These are phyloP conservation scores for Tulasnella sp. DNA, from an alignment of 768 basidiomycete species.

Conservation along the genomic window DNA sequence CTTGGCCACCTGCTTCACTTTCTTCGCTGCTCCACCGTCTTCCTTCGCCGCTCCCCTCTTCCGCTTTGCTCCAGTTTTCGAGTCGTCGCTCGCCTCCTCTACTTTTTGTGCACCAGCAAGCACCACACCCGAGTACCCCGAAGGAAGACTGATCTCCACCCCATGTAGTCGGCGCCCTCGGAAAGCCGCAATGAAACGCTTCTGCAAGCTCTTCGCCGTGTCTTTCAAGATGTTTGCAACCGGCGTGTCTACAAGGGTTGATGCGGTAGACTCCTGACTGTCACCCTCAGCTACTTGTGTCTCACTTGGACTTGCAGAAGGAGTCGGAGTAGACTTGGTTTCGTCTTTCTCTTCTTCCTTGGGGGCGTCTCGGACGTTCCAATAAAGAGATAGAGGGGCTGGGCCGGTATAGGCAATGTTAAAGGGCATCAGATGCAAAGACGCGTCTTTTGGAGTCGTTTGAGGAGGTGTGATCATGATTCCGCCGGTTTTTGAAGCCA, in stretches of 20 bases:
- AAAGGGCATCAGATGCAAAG: conserved; percentile 68
- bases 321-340: not conserved
- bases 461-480: not conserved
- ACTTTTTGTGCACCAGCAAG: conserved; percentile 31
- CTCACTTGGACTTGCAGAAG: not conserved
- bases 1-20: conserved; percentile 24
- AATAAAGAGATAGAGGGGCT: conserved; percentile 67
- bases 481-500: not conserved
- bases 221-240: not conserved
- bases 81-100: conserved; percentile 6
- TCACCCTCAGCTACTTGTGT: not conserved
- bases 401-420: conserved; percentile 61
- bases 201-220: not conserved
- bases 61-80: conserved; percentile 19
- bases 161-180: conserved; percentile 71
- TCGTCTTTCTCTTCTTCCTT: not conserved
- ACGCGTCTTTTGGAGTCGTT: not conserved
- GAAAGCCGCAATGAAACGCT: conserved; percentile 51
- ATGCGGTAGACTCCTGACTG: not conserved
- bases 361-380: conserved; percentile 40
- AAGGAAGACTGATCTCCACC: conserved; percentile 49
- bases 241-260: not conserved
- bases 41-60: conserved; percentile 14
- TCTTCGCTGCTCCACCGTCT: conserved; percentile 21
- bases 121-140: conserved; percentile 61